phyloP scores from a whole-genome alignment of 176 grass and related monocot species.

The Chloris gayana region DNA sequence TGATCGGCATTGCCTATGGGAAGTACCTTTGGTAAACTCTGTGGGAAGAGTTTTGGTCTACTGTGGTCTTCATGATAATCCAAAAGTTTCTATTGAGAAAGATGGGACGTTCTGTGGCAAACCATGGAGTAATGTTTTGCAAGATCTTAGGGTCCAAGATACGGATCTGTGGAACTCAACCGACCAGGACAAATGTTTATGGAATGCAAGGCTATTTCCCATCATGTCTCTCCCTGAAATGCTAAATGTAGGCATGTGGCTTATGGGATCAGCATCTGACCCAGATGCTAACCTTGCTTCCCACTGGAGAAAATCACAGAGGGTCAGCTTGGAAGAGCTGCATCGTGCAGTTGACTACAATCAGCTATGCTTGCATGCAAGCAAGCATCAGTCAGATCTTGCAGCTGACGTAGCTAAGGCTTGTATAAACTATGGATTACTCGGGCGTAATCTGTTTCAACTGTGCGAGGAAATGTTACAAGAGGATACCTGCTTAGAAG shows the following conservation, averaged over 20 bases:
- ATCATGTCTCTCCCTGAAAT: slow-evolving; percentile 69
- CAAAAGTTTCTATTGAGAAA: slow-evolving; percentile 61
- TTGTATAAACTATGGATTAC: slow-evolving; percentile 77
- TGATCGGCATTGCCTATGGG: slow-evolving; percentile 88
- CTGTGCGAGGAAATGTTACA: slow-evolving; percentile 76
- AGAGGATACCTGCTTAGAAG: slow-evolving; percentile 49
- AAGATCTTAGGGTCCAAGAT: slow-evolving; percentile 72
- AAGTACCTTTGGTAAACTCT: slow-evolving; percentile 82
- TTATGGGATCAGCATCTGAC: slow-evolving; percentile 60
- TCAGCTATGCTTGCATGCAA: slow-evolving; percentile 62
- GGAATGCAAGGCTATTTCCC: slow-evolving; percentile 88
- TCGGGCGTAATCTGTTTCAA: slow-evolving; percentile 76
- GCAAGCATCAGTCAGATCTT: slow-evolving; percentile 72
- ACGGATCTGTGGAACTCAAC: slow-evolving; percentile 66
- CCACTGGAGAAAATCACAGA: slow-evolving; percentile 68
- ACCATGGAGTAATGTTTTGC: slow-evolving; percentile 78
- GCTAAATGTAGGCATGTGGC: slow-evolving; percentile 77
- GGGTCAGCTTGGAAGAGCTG: slow-evolving; percentile 87
- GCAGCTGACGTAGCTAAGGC: slow-evolving; percentile 68
- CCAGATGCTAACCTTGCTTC: slow-evolving; percentile 47
- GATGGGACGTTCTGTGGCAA: slow-evolving; percentile 89
- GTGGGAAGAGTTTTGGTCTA: slow-evolving; percentile 72
- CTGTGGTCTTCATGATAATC: slow-evolving; percentile 90
- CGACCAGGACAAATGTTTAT: slow-evolving; percentile 72
- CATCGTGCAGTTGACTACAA: slow-evolving; percentile 73